Conservation (phyloP, 371 early-diverging fungal genomes). For the Mortierella sp. region DNA sequence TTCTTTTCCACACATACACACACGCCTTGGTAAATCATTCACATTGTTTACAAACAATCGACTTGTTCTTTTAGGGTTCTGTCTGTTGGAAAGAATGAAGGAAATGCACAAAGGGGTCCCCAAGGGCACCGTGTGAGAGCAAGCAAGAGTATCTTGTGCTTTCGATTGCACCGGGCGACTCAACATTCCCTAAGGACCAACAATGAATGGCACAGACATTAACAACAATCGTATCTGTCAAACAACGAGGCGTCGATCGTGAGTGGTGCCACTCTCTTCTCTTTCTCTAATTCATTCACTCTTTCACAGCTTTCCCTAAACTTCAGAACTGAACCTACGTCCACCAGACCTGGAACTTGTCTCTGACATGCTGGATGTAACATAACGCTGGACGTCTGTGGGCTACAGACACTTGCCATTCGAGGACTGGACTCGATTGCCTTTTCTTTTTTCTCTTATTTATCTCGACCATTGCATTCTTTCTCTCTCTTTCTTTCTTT, state of each 20-base stretch:
- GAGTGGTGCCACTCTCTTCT: background rate
- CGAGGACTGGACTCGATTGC: background rate
- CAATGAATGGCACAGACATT: background rate
- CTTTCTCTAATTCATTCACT: background rate
- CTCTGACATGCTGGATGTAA: background rate
- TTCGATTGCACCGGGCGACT: background rate
- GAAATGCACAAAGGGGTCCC: background rate
- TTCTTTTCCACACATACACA: background rate
- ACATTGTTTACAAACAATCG: conserved; percentile 1
- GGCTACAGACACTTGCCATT: background rate
- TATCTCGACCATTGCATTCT: conserved; percentile 1
- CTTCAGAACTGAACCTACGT: background rate
- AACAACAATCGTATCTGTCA: background rate
- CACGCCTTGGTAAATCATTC: background rate
- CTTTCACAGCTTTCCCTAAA: background rate
- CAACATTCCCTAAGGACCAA: background rate
- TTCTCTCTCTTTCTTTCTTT: background rate
- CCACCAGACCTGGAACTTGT: background rate
- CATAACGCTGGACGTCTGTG: background rate
- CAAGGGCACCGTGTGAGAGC: background rate
- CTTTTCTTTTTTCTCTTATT: background rate
- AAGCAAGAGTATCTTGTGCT: background rate
- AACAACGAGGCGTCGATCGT: conserved; percentile 1
- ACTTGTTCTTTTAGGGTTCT: background rate
- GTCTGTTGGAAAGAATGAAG: background rate